phyloP scores from a whole-genome alignment of 1,284 basidiomycete species.

The Meira nashicola region DNA sequence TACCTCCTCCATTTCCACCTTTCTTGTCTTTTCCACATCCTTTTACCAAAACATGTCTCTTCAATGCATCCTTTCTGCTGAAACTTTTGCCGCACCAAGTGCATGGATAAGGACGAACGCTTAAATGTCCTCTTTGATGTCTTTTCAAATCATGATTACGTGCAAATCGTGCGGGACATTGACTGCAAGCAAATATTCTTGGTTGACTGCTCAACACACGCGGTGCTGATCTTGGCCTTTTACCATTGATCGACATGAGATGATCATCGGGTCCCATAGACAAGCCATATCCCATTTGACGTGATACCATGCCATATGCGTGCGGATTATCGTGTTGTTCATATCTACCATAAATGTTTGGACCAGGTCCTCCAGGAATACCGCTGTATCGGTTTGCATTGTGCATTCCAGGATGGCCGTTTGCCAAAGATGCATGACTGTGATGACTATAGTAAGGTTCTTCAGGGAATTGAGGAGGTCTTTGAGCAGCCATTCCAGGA shows the following conservation, averaged over 20 bases:
- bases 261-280: too few species aligned
- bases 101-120: conserved; percentile 43
- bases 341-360: too few species aligned
- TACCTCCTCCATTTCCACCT: not conserved
- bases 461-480: too few species aligned
- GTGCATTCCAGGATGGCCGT: too few species aligned
- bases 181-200: conserved; percentile 38
- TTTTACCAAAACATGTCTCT: conserved; percentile 41
- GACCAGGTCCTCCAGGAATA: too few species aligned
- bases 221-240: conserved; percentile 12
- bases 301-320: too few species aligned
- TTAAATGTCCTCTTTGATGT: conserved; percentile 46
- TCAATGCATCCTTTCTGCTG: conserved; percentile 44
- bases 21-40: conserved; percentile 5
- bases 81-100: conserved; percentile 40
- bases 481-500: too few species aligned
- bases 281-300: too few species aligned
- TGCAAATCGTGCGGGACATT: conserved; percentile 40
- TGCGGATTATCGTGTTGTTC: too few species aligned
- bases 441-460: too few species aligned
- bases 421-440: too few species aligned
- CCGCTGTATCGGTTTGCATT: too few species aligned
- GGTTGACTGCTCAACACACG: conserved; percentile 2
- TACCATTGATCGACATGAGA: not conserved
- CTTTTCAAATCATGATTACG: conserved; percentile 48